Base-by-base conservation (phyloP, 228 moss, liverwort and hornwort species). In the Sphagnum magellanicum region DNA sequence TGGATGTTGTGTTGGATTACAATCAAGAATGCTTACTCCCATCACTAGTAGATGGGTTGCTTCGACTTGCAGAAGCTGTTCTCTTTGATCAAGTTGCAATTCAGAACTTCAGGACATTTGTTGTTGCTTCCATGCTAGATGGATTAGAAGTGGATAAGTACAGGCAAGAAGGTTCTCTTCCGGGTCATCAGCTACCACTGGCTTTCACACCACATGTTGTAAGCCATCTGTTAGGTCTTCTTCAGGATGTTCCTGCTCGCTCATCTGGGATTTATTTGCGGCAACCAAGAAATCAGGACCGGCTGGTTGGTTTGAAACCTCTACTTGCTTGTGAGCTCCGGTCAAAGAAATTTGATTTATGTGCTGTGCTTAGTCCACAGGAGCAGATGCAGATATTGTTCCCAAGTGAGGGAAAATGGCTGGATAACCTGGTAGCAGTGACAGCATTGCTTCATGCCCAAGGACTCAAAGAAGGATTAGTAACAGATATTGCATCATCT, bases 371-470 rank as follows among this genome's bases (percentile, higher is more conserved):
- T 61, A 80, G 82, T 69, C 90, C 84, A 63, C 85, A 86, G 72
- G 94, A 90, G 80, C 94, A 92, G 73, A 71, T 98, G 81, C 89
- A 87, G 77, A 73, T 90, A 69, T 72, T 98, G 63, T 94, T 98
- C 74, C 65, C 90, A 60, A 79, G 79, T 72, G 87, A 86, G 73
- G 90, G 91, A 63, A 81, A 67, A 68, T 98, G 98, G 98, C 77
- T 98, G 70, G 92, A 98, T 59, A 92, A 90, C 69, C 78, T 98
- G 64, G 92, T 98, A 71, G 84, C 84, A 73, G 80, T 90, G 66
- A 85, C 87, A 71, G 89, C 88, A 77, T 86, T 92, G 77, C 89
- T 98, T 74, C 89, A 98, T 76, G 98, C 94, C 63, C 98, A 98
- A 78, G 98, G 98, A 66, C 89, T 98, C 6, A 98, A 92, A 78